Evolutionary conservation across 176 grass and related monocot species (phyloP).

Genomic region (Lolium multiflorum): DNA sequence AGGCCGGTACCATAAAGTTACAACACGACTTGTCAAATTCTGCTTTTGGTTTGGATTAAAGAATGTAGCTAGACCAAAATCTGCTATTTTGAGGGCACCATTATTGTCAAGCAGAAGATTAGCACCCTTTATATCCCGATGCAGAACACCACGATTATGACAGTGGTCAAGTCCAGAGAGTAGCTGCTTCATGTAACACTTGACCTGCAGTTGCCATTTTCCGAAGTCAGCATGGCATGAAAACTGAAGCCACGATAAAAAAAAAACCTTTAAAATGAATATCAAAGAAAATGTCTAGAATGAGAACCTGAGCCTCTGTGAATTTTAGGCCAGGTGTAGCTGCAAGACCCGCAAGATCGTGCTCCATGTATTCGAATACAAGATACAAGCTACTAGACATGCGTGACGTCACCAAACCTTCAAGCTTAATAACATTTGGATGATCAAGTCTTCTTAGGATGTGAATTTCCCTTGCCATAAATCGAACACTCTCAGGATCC

Average conservation of each 20-base stretch:
- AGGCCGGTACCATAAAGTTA: slow-evolving; percentile 97
- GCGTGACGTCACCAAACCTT: slow-evolving; percentile 91
- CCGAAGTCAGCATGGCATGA: slow-evolving; percentile 38
- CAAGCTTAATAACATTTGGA: slow-evolving; percentile 92
- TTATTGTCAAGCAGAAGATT: slow-evolving; percentile 95
- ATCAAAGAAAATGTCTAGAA: slow-evolving; percentile 32
- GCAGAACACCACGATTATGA: slow-evolving; percentile 84
- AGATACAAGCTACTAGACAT: slow-evolving; percentile 95
- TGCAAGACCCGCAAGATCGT: slow-evolving; percentile 88
- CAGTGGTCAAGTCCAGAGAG: slow-evolving; percentile 95
- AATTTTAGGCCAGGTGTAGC: slow-evolving; percentile 92
- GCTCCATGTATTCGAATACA: slow-evolving; percentile 99
- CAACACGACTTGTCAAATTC: slow-evolving; percentile 90
- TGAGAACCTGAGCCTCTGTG: slow-evolving; percentile 83
- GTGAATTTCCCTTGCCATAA: slow-evolving; percentile 99
- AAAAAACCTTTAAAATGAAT: slow-evolving; percentile 31
- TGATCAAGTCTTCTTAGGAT: slow-evolving; percentile 93
- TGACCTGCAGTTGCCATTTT: slow-evolving; percentile 72
- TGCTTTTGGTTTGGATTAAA: slow-evolving; percentile 94
- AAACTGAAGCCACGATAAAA: slow-evolving; percentile 21
- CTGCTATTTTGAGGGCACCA: slow-evolving; percentile 96
- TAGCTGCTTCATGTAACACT: slow-evolving; percentile 96
- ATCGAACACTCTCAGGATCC: slow-evolving; percentile 93
- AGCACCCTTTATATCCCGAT: slow-evolving; percentile 96
- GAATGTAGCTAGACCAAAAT: slow-evolving; percentile 97